Base-by-base conservation (phyloP, 805 yeast genomes). In the Cyberlindnera mycetangii region DNA sequence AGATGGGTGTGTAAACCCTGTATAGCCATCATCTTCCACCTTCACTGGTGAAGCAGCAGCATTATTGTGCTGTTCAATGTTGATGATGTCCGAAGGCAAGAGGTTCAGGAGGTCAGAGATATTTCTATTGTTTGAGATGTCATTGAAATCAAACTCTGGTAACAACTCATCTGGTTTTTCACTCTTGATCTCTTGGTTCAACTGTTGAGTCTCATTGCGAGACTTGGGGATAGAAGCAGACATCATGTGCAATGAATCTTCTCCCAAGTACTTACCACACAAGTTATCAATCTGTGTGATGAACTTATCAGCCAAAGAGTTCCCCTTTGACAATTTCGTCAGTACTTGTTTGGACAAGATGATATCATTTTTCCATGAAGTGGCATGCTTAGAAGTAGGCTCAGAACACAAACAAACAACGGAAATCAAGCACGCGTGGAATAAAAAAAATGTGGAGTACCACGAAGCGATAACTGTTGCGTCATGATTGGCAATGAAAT, bases 371-470 rank as follows among this genome's bases (percentile, higher is more conserved):
- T 52, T 59, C 82, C 82, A 77, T 12, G 59, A 60, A 4, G 41
- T 42, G 2, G 76, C 67, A 52, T 72, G 70, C 39, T 71, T 68
- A 12, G 78, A 71, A 5, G 55, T 54, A 6, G 79, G 74, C 43
- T 78, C 81, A 9, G 79, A 69, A 47, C 78, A 72, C 15, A 74
- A 57, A 51, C 79, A 76, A 9, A 76, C 74, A 41, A 79, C 70
- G 8, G 83, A 80, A 39, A 81, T 76, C 44, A 81, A 61, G 5
- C 76, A 73, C 2, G 86, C 85, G 58, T 81, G 85, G 62, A 81
- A 79, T 12, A 79, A 51, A 58, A 78, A 82, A 55, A 78, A 81
- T 0, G 80, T 75, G 5, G 83, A 76, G 60, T 80, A 77, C 87
- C 87, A 81, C 21, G 77, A 72, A 12, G 78, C 69, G 24, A 79